These are phyloP conservation scores for Chaetomium tenue DNA, from an alignment of 495 filamentous ascomycete genomes.

Conservation along the genomic window DNA sequence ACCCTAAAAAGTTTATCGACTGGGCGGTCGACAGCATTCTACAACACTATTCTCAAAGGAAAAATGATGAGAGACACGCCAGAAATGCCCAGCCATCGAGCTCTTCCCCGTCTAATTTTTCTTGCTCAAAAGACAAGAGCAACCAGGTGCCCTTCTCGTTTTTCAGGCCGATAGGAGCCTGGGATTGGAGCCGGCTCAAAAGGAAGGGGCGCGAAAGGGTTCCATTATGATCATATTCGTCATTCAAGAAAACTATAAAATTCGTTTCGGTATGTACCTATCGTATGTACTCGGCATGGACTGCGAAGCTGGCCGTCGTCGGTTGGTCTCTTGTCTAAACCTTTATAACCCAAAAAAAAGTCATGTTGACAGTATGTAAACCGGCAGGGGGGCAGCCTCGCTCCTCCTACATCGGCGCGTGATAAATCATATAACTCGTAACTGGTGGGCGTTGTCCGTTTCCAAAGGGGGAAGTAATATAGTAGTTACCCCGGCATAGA, in stretches of 20 bases:
- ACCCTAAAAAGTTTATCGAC: too few species aligned
- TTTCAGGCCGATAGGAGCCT: too few species aligned
- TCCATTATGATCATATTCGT: slow-evolving; percentile 7
- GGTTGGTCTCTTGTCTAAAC: slow-evolving; percentile 6
- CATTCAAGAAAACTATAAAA: slow-evolving; percentile 10
- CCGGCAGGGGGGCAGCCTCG: not conserved
- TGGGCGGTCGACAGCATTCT: too few species aligned
- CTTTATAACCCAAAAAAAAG: slow-evolving; percentile 9
- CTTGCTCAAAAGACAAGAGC: too few species aligned
- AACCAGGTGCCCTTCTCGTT: too few species aligned
- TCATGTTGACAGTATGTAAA: not conserved
- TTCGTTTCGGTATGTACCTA: slow-evolving; percentile 18
- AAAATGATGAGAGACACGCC: too few species aligned
- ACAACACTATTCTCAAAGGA: too few species aligned
- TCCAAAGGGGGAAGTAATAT: not conserved
- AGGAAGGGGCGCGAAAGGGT: not conserved
- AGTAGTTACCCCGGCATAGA: too few species aligned
- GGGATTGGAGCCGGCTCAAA: too few species aligned
- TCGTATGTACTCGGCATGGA: slow-evolving; percentile 3
- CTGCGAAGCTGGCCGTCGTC: slow-evolving; percentile 7
- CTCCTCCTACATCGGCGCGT: not conserved
- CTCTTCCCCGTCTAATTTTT: too few species aligned
- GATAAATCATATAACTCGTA: slow-evolving; percentile 3
- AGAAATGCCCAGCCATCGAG: too few species aligned
- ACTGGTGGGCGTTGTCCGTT: not conserved